Conservation (phyloP, 2,329 filamentous ascomycete genomes). For the Aspergillus bombycis region DNA sequence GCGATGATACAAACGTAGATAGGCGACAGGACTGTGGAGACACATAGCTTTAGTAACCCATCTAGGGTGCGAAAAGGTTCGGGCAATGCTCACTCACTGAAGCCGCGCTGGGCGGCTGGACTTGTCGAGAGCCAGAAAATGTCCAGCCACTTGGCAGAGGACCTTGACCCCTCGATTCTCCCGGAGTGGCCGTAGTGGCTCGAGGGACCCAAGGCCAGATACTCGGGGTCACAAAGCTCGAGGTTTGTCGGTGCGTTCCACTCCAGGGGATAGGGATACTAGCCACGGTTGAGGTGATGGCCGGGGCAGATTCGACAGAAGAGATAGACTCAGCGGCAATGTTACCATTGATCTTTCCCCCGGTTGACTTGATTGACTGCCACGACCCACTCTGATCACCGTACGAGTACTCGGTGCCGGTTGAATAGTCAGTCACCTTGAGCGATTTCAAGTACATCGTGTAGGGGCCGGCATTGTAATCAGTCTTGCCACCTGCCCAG, state of each 20-base stretch:
- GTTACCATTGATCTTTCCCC: slow-evolving; percentile 72
- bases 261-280: slow-evolving; percentile 69
- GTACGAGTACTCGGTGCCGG: slow-evolving; percentile 82
- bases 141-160: slow-evolving; percentile 77
- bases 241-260: slow-evolving; percentile 50
- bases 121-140: slow-evolving; percentile 76
- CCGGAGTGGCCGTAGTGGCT: slow-evolving; percentile 52
- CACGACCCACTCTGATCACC: slow-evolving; percentile 76
- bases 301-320: slow-evolving; percentile 56
- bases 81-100: slow-evolving; percentile 63
- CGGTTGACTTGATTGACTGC: slow-evolving; percentile 79
- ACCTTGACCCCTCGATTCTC: slow-evolving; percentile 45
- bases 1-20: slow-evolving; percentile 56
- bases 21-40: slow-evolving; percentile 31
- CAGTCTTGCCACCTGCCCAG: slow-evolving; percentile 85
- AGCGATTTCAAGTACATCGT: slow-evolving; percentile 80
- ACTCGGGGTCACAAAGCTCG: slow-evolving; percentile 59
- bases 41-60: slow-evolving; percentile 30
- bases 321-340: slow-evolving; percentile 46
- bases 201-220: slow-evolving; percentile 70
- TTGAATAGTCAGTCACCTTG: slow-evolving; percentile 87
- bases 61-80: slow-evolving; percentile 16
- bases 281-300: slow-evolving; percentile 63
- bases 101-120: slow-evolving; percentile 71
- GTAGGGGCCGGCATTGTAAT: slow-evolving; percentile 83